phyloP scores from a whole-genome alignment of 345 rosid genomes.

The Eucalyptus sp. region DNA sequence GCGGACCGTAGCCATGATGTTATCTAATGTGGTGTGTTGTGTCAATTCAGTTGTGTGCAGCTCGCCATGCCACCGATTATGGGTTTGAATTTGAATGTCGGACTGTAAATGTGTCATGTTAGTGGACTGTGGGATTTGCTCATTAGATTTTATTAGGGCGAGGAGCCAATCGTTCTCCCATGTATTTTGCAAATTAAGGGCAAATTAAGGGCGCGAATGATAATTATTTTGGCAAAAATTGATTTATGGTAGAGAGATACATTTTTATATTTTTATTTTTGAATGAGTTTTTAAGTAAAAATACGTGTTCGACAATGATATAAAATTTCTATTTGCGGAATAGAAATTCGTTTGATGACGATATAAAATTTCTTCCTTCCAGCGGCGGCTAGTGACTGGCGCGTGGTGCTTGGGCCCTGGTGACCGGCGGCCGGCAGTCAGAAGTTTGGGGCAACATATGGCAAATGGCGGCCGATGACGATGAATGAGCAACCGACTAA shows the following conservation, averaged over 20 bases:
- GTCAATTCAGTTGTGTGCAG: not conserved
- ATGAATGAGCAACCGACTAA: fast-evolving
- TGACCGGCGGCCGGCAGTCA: too few species aligned
- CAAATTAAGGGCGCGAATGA: fast-evolving
- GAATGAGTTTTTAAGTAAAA: too few species aligned
- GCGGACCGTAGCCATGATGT: not conserved
- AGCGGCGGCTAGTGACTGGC: fast-evolving
- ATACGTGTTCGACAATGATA: fast-evolving
- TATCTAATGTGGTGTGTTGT: not conserved
- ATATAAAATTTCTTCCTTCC: fast-evolving
- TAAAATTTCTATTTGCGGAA: fast-evolving
- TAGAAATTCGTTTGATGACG: fast-evolving
- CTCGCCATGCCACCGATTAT: not conserved
- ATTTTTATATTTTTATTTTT: fast-evolving
- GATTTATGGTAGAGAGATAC: too few species aligned
- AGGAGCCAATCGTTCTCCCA: not conserved
- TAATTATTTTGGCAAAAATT: too few species aligned
- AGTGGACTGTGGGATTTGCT: not conserved
- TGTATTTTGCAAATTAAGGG: too few species aligned
- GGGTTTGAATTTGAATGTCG: not conserved
- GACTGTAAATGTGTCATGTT: not conserved
- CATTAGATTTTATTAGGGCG: not conserved
- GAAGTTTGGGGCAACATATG: fast-evolving
- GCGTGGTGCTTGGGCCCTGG: fast-evolving
- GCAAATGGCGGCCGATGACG: fast-evolving